These are phyloP conservation scores for Cladosporium sp. DNA, from an alignment of 2,329 filamentous ascomycete species.

Conservation along the genomic window DNA sequence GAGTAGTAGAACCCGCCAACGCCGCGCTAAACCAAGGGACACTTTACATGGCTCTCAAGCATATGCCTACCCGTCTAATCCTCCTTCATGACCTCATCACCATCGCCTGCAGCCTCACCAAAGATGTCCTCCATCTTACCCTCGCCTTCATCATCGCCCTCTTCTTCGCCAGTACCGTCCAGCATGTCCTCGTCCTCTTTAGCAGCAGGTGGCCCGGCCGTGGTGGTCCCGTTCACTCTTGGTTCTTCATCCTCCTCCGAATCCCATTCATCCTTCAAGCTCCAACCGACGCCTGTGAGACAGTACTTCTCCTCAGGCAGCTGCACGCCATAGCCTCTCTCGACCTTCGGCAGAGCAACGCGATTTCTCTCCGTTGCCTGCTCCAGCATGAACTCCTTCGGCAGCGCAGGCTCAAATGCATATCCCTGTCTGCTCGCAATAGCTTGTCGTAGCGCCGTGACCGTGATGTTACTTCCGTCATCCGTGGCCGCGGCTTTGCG, in stretches of 20 bases:
- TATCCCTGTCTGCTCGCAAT: constrained; percentile 64
- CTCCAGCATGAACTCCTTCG: constrained; percentile 73
- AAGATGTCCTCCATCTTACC: constrained; percentile 43
- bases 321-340: constrained; percentile 53
- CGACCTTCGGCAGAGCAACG: constrained; percentile 55
- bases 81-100: constrained; percentile 12
- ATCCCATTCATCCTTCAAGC: constrained; percentile 55
- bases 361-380: constrained; percentile 68
- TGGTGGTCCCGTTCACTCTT: constrained; percentile 40
- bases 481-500: constrained; percentile 26
- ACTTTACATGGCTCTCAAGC: neutral
- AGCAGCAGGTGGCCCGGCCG: neutral
- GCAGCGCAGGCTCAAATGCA: constrained; percentile 60
- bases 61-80: neutral
- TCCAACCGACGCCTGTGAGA: constrained; percentile 53
- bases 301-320: constrained; percentile 60
- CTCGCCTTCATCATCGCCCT: constrained; percentile 32
- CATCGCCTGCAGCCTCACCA: constrained; percentile 27
- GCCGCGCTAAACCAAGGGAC: neutral
- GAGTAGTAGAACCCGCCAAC: neutral
- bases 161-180: constrained; percentile 32
- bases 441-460: constrained; percentile 67
- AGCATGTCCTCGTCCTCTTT: constrained; percentile 30
- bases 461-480: constrained; percentile 52
- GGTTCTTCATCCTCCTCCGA: constrained; percentile 46